Conservation (phyloP, 2,329 filamentous ascomycete species). For the Ascosphaera pollenicola region DNA sequence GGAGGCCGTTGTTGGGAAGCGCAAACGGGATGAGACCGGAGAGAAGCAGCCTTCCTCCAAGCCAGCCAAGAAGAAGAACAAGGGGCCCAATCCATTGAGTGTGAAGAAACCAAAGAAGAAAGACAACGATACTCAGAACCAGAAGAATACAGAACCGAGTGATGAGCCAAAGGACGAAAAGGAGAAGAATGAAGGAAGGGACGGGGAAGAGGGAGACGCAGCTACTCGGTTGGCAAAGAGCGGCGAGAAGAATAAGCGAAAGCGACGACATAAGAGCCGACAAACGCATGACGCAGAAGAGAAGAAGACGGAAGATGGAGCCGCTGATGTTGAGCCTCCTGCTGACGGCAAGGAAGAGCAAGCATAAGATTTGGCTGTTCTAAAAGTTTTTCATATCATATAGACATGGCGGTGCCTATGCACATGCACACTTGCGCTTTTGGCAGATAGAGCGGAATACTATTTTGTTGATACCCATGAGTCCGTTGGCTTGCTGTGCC, state of each 20-base stretch:
- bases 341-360: too few relatives aligned
- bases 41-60: slow-evolving; percentile 5
- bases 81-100: slow-evolving; percentile 26
- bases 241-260: slow-evolving; percentile 7
- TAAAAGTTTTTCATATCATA: too few relatives aligned
- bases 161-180: slow-evolving; percentile 7
- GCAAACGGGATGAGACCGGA: slow-evolving; percentile 11
- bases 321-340: slow-evolving; percentile 1
- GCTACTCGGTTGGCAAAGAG: slow-evolving; percentile 1
- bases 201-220: neutral
- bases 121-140: slow-evolving; percentile 6
- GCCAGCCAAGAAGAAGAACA: slow-evolving; percentile 12
- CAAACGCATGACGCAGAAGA: slow-evolving; percentile 2
- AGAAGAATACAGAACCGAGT: slow-evolving; percentile 2
- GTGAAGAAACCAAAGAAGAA: slow-evolving; percentile 25
- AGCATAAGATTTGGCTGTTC: too few relatives aligned
- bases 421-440: too few relatives aligned
- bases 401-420: too few relatives aligned
- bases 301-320: slow-evolving; percentile 8
- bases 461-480: too few relatives aligned
- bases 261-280: slow-evolving; percentile 6
- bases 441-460: too few relatives aligned
- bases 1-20: slow-evolving; percentile 11
- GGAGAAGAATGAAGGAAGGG: slow-evolving; percentile 3
- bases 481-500: too few relatives aligned